phyloP scores from a whole-genome alignment of 2,329 filamentous ascomycete genomes.

The Sporothrix globosa region DNA sequence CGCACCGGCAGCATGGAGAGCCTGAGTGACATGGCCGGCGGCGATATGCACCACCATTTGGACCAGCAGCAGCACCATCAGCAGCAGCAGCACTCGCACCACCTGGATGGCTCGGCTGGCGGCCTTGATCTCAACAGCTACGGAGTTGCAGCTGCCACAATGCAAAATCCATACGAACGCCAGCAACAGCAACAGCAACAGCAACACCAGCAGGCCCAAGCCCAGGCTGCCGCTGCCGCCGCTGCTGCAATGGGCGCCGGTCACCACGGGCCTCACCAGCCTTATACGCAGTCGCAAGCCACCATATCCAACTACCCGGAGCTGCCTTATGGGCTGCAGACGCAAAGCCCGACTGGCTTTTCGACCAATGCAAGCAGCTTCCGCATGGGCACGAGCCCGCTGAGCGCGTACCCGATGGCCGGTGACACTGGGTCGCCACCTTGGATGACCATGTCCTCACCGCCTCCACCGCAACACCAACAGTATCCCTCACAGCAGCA shows the following conservation, averaged over 20 bases:
- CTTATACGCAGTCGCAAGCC: slow-evolving; percentile 51
- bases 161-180: slow-evolving; percentile 57
- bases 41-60: slow-evolving; percentile 45
- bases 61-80: slow-evolving; percentile 44
- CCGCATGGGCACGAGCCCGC: slow-evolving; percentile 59
- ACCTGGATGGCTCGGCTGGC: slow-evolving; percentile 40
- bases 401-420: slow-evolving; percentile 63
- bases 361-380: slow-evolving; percentile 53
- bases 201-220: slow-evolving; percentile 32
- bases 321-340: slow-evolving; percentile 59
- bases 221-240: slow-evolving; percentile 5
- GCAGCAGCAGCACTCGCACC: slow-evolving; percentile 46
- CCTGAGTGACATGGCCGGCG: slow-evolving; percentile 50
- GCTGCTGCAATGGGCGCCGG: slow-evolving; percentile 39
- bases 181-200: slow-evolving; percentile 42
- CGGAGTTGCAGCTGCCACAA: slow-evolving; percentile 41
- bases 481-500: slow-evolving; percentile 49
- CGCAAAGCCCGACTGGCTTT: slow-evolving; percentile 57
- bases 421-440: slow-evolving; percentile 65
- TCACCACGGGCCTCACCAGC: slow-evolving; percentile 44
- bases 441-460: slow-evolving; percentile 66
- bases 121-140: slow-evolving; percentile 60
- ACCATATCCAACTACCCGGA: slow-evolving; percentile 60
- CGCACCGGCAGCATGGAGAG: slow-evolving; percentile 56
- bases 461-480: slow-evolving; percentile 50